phyloP scores from a whole-genome alignment of 2,329 filamentous ascomycete species.

The Colletotrichum destructivum region DNA sequence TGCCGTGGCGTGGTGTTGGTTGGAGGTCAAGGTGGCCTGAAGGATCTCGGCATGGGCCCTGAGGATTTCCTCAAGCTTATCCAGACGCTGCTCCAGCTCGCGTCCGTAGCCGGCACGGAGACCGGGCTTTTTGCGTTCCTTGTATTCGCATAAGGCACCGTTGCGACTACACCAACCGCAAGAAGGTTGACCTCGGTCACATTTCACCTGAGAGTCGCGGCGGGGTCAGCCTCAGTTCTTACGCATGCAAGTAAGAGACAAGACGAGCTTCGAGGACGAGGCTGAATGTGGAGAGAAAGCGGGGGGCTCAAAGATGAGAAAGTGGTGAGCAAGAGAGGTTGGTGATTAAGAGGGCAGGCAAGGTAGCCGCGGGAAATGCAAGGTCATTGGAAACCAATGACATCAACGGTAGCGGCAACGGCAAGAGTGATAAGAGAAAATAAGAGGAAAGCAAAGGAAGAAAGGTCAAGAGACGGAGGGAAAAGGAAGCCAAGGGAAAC shows the following conservation, averaged over 20 bases:
- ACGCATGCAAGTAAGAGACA: background rate
- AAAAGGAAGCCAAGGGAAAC: constrained; percentile 21
- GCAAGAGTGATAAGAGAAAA: too few relatives aligned
- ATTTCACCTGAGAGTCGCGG: constrained; percentile 71
- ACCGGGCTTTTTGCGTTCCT: constrained; percentile 78
- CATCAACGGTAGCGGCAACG: too few relatives aligned
- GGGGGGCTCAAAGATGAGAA: background rate
- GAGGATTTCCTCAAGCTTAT: constrained; percentile 77
- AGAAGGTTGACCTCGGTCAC: constrained; percentile 81
- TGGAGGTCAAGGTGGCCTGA: constrained; percentile 66
- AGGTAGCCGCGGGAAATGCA: background rate
- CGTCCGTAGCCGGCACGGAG: constrained; percentile 78
- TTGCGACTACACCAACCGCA: constrained; percentile 79
- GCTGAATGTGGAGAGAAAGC: background rate
- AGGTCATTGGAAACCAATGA: background rate
- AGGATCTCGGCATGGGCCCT: constrained; percentile 77
- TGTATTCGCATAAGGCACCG: constrained; percentile 75
- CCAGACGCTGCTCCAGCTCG: constrained; percentile 80
- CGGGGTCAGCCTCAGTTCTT: constrained; percentile 30
- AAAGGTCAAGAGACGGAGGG: background rate
- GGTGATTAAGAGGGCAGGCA: background rate
- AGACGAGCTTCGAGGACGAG: background rate
- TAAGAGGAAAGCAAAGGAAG: background rate
- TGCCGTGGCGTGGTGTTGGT: constrained; percentile 54
- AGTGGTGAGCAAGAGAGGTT: background rate